These are phyloP conservation scores for Trametes cingulata DNA, from an alignment of 768 basidiomycete genomes.

Conservation along the genomic window DNA sequence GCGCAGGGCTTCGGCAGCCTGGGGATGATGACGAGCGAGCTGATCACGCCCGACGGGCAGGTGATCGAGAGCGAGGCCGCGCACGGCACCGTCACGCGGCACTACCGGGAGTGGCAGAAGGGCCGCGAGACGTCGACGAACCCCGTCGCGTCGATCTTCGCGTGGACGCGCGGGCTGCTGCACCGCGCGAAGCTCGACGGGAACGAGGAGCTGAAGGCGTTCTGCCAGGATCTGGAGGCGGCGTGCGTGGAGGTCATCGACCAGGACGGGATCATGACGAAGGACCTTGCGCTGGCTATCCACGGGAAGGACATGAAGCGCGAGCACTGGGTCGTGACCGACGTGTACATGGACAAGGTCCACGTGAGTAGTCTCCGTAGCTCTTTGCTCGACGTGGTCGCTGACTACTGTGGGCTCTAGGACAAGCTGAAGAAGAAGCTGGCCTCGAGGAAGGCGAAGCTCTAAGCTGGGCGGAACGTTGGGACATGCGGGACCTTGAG, in stretches of 20 bases:
- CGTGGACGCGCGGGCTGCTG: slow-evolving; percentile 94
- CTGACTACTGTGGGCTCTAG: slow-evolving; percentile 6
- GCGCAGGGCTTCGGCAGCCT: slow-evolving; percentile 96
- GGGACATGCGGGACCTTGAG: no score
- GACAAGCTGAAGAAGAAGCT: slow-evolving; percentile 32
- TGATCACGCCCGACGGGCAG: slow-evolving; percentile 92
- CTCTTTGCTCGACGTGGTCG: not conserved
- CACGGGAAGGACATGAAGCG: slow-evolving; percentile 89
- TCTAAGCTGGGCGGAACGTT: not conserved
- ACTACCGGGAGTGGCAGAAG: slow-evolving; percentile 97
- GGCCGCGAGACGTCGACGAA: slow-evolving; percentile 98
- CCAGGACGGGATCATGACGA: slow-evolving; percentile 90
- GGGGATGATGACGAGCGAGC: slow-evolving; percentile 98
- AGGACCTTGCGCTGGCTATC: slow-evolving; percentile 93
- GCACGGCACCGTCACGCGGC: slow-evolving; percentile 93
- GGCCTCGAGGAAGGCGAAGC: slow-evolving; percentile 20
- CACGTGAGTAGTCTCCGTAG: slow-evolving; percentile 55
- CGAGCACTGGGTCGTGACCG: slow-evolving; percentile 96
- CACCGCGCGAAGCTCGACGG: slow-evolving; percentile 92
- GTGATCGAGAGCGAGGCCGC: slow-evolving; percentile 96
- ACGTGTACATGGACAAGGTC: slow-evolving; percentile 91
- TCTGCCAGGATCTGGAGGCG: slow-evolving; percentile 79
- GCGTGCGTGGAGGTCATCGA: slow-evolving; percentile 93
- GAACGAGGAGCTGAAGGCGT: slow-evolving; percentile 71
- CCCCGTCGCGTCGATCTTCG: slow-evolving; percentile 97